Conservation (phyloP, 2,329 filamentous ascomycete species). For the Venturia oleaginea region DNA sequence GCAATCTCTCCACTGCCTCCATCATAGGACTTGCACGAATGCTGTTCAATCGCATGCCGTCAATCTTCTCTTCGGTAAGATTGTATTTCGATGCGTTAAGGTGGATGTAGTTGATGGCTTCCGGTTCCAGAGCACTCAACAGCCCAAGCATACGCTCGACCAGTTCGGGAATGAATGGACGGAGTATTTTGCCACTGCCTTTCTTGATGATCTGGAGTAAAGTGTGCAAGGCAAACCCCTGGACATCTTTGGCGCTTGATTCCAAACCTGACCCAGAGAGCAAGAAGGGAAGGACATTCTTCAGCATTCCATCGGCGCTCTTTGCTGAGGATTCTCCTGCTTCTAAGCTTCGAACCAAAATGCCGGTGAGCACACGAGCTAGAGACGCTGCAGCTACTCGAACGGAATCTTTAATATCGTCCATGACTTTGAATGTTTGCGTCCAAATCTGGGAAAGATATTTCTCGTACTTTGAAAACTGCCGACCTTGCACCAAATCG, state of each 20-base stretch:
- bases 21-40: conserved; percentile 84
- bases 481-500: conserved; percentile 75
- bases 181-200: conserved; percentile 62
- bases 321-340: conserved; percentile 58
- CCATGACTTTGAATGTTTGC: conserved; percentile 79
- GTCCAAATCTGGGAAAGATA: conserved; percentile 82
- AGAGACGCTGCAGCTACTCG: conserved; percentile 70
- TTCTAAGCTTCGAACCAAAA: conserved; percentile 76
- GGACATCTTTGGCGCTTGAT: conserved; percentile 79
- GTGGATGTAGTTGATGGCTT: conserved; percentile 86
- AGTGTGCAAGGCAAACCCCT: conserved; percentile 68
- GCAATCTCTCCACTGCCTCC: conserved; percentile 80
- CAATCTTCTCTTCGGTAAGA: conserved; percentile 78
- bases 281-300: conserved; percentile 81
- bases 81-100: conserved; percentile 78
- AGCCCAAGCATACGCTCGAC: conserved; percentile 72
- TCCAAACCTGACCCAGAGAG: conserved; percentile 84
- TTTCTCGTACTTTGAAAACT: conserved; percentile 61
- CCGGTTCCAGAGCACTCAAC: conserved; percentile 79
- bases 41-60: conserved; percentile 72
- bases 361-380: conserved; percentile 75
- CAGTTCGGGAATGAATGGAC: conserved; percentile 72
- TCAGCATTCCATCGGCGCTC: conserved; percentile 69
- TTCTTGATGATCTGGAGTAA: conserved; percentile 86
- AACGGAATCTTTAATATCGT: conserved; percentile 92